Percentiles rank a stretch among this genome's conserved stretches.
Conservation (phyloP, 441 rosid species). For the Jatropha podagrica region DNA sequence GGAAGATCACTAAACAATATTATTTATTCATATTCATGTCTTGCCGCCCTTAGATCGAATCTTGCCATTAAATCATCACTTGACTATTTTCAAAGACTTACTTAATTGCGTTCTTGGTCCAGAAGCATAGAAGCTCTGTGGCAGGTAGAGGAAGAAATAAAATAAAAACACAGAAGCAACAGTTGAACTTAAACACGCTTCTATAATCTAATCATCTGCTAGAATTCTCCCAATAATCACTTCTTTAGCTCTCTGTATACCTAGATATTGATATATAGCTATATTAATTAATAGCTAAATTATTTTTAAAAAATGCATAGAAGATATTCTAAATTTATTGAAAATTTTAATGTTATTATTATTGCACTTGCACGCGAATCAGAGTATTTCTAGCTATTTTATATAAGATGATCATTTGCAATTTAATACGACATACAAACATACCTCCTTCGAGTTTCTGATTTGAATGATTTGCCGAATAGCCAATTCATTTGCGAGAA, state of each 20-base stretch:
- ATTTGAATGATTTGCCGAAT: too few species aligned
- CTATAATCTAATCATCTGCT: neutral
- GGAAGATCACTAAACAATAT: neutral
- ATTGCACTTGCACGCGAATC: too few species aligned
- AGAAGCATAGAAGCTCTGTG: neutral
- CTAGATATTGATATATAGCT: too few species aligned
- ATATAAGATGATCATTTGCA: too few species aligned
- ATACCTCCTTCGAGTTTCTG: too few species aligned
- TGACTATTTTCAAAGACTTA: neutral
- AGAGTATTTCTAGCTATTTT: too few species aligned
- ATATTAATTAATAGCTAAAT: neutral
- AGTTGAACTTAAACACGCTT: neutral
- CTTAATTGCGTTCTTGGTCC: neutral
- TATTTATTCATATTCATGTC: conserved; percentile 25
- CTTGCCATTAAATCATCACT: neutral
- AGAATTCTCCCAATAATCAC: neutral
- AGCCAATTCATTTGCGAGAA: too few species aligned
- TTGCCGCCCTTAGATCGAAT: neutral
- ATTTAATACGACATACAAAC: too few species aligned
- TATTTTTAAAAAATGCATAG: too few species aligned
- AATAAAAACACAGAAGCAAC: neutral
- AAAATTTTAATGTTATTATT: too few species aligned
- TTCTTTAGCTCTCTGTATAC: neutral
- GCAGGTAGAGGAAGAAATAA: neutral
- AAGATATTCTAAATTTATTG: too few species aligned